These are phyloP conservation scores for Claviceps purpurea DNA, from an alignment of 2,329 filamentous ascomycete genomes.

Conservation along the genomic window DNA sequence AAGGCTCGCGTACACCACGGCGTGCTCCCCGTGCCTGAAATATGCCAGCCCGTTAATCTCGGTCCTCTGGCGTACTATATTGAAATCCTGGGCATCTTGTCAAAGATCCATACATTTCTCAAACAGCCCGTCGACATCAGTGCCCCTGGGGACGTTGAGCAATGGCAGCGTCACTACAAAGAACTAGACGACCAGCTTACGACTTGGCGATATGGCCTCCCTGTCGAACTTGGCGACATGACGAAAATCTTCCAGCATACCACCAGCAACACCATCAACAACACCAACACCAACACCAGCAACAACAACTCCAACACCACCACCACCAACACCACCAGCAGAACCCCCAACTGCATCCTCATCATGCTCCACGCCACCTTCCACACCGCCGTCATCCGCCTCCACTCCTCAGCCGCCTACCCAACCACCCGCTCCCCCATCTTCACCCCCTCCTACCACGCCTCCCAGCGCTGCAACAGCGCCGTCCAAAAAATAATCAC, in stretches of 20 bases:
- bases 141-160: conserved; percentile 69
- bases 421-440: conserved; percentile 79
- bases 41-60: conserved; percentile 52
- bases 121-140: conserved; percentile 85
- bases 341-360: conserved; percentile 54
- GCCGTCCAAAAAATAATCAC: conserved; percentile 75
- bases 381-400: conserved; percentile 76
- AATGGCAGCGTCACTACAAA: conserved; percentile 79
- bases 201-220: conserved; percentile 72
- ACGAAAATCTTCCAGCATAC: conserved; percentile 61
- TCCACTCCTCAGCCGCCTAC: conserved; percentile 87
- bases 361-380: conserved; percentile 87
- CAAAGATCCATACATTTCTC: conserved; percentile 76
- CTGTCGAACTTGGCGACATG: conserved; percentile 67
- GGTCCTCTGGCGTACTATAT: conserved; percentile 85
- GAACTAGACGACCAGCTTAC: conserved; percentile 70
- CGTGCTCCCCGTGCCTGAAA: conserved; percentile 42
- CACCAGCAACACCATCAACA: conserved; percentile 68
- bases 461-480: conserved; percentile 67
- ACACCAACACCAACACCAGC: conserved; percentile 53
- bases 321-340: too few relatives aligned
- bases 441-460: conserved; percentile 79
- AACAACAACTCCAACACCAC: too few relatives aligned
- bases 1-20: conserved; percentile 32
- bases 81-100: conserved; percentile 76